Evolutionary conservation across 2,329 filamentous ascomycete species (phyloP).

Genomic region (Elsinoe perseae): DNA sequence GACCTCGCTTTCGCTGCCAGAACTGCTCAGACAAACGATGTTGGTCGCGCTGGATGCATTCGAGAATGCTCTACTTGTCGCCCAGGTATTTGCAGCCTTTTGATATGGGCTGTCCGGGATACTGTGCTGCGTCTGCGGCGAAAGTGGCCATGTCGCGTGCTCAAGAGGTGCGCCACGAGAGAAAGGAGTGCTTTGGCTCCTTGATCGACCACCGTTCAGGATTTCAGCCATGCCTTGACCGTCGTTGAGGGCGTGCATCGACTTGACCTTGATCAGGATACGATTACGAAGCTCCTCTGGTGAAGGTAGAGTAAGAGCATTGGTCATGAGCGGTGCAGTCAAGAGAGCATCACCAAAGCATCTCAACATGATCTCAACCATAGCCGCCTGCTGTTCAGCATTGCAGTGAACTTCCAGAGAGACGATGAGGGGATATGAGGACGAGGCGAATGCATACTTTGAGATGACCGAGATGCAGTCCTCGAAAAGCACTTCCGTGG

Average conservation of each 20-base stretch:
- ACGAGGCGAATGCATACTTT: conserved; percentile 84
- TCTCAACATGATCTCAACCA: conserved; percentile 83
- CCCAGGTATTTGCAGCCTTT: conserved; percentile 39
- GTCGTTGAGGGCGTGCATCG: conserved; percentile 49
- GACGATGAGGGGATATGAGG: conserved; percentile 83
- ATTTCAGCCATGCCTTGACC: conserved; percentile 31
- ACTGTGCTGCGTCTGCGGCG: conserved; percentile 45
- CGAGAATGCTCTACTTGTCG: conserved; percentile 45
- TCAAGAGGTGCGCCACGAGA: conserved; percentile 57
- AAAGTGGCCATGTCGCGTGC: conserved; percentile 42
- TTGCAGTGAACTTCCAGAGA: conserved; percentile 95
- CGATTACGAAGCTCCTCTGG: conserved; percentile 77
- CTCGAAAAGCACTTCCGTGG: conserved; percentile 77
- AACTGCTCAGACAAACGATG: conserved; percentile 48
- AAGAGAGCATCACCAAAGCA: conserved; percentile 76
- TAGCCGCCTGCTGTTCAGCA: conserved; percentile 69
- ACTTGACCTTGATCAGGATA: conserved; percentile 92
- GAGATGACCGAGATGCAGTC: conserved; percentile 91
- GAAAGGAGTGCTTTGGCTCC: conserved; percentile 73
- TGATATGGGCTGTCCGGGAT: conserved; percentile 47
- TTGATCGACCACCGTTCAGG: conserved; percentile 36
- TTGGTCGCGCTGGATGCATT: conserved; percentile 50
- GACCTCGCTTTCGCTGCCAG: conserved; percentile 62
- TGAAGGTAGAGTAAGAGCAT: conserved; percentile 64
- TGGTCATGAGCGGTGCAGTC: conserved; percentile 62